Evolutionary conservation across 2,329 filamentous ascomycete species (phyloP).

Genomic region (Daldinia sp.): DNA sequence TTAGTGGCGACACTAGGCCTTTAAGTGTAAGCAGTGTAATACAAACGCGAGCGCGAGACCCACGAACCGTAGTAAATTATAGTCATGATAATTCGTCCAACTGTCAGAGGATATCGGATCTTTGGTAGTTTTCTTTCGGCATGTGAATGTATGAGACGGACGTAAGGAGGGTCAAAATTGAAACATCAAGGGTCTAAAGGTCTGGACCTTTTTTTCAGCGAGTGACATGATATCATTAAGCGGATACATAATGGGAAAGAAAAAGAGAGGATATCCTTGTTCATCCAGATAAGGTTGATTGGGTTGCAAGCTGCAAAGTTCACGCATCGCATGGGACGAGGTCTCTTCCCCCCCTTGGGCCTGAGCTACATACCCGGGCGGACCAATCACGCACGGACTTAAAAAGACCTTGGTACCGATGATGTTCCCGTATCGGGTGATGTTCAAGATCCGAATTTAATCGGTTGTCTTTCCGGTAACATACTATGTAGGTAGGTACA

Average conservation of each 20-base stretch:
- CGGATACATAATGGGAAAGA: constrained; percentile 1
- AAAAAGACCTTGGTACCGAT: constrained; percentile 24
- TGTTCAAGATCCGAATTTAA: constrained; percentile 40
- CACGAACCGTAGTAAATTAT: constrained; percentile 39
- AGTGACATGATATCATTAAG: constrained; percentile 35
- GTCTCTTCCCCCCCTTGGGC: neutral
- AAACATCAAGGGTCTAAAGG: constrained; percentile 31
- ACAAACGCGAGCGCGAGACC: constrained; percentile 19
- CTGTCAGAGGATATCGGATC: constrained; percentile 28
- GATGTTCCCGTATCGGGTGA: constrained; percentile 34
- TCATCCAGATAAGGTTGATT: constrained; percentile 25
- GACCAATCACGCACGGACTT: constrained; percentile 20
- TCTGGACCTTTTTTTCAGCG: constrained; percentile 29
- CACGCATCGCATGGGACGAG: constrained; percentile 3
- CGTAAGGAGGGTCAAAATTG: constrained; percentile 18
- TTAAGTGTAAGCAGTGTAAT: constrained; percentile 32
- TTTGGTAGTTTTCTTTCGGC: constrained; percentile 32
- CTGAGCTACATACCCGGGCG: neutral
- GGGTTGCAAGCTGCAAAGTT: constrained; percentile 18
- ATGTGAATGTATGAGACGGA: constrained; percentile 29
- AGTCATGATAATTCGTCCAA: constrained; percentile 25
- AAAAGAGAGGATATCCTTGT: constrained; percentile 8
- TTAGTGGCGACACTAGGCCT: constrained; percentile 9
- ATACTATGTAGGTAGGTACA: constrained; percentile 5
- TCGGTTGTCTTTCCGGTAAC: constrained; percentile 20